These are phyloP conservation scores for Ustilaginoidea virens DNA, from an alignment of 2,329 filamentous ascomycete species.

Conservation along the genomic window DNA sequence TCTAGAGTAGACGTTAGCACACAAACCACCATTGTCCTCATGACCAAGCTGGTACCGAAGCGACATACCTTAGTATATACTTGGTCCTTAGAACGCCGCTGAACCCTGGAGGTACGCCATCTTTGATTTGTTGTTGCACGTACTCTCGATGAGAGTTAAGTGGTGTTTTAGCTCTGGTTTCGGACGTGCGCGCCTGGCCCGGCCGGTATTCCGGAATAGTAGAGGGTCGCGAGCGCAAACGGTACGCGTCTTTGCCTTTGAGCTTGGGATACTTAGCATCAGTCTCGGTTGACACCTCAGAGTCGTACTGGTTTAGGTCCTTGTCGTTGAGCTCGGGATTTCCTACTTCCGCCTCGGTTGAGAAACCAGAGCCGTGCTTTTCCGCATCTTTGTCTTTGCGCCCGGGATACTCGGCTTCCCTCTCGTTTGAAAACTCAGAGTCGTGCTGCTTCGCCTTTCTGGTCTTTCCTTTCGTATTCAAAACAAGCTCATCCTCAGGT, in stretches of 20 bases:
- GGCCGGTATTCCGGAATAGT: background rate
- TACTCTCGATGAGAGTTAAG: constrained; percentile 39
- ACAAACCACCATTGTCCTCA: too few relatives aligned
- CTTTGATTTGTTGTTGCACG: constrained; percentile 28
- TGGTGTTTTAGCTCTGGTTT: constrained; percentile 23
- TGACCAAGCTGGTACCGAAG: too few relatives aligned
- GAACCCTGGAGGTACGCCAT: constrained; percentile 35
- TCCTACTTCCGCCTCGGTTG: too few relatives aligned
- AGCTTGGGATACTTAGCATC: too few relatives aligned
- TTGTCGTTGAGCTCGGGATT: background rate
- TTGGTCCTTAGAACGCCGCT: constrained; percentile 24
- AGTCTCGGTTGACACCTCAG: background rate
- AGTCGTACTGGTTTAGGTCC: background rate
- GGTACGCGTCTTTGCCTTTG: constrained; percentile 1
- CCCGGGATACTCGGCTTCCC: too few relatives aligned
- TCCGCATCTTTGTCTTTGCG: too few relatives aligned
- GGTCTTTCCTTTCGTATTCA: too few relatives aligned
- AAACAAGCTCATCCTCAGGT: too few relatives aligned
- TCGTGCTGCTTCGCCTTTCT: constrained; percentile 1
- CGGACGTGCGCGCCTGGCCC: too few relatives aligned
- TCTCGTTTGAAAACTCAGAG: background rate
- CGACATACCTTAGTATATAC: constrained; percentile 50
- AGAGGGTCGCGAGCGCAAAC: background rate
- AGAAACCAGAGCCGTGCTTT: too few relatives aligned
- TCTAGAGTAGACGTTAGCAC: constrained; percentile 20